Evolutionary conservation across 805 yeast species (phyloP), one percentile per base, ranked within the genome.

Genomic region (Candida argentea): DNA sequence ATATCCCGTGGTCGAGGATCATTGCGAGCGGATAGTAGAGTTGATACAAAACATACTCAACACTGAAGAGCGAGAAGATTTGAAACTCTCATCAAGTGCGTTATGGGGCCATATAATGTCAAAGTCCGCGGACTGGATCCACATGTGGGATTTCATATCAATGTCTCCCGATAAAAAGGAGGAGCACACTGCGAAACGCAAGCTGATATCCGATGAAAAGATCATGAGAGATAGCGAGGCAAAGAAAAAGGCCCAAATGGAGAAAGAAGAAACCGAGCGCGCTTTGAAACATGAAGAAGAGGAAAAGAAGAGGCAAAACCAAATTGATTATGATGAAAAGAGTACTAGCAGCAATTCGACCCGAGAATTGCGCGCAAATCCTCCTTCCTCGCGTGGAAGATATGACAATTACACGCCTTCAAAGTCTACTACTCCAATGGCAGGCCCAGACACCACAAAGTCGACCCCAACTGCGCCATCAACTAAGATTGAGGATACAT

Each of bases 11-110:
- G 68, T 82, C 9, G 75, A 73, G 28, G 74, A 67, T 16, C 87
- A 82, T 32, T 76, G 85, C 19, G 73, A 70, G 30, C 32, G 44
- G 5, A 44, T 86, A 2, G 50, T 65, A 5, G 54, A 49, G 4
- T 50, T 61, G 7, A 55, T 87, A 19, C 63, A 70, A 17, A 39
- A 43, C 2, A 69, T 81, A 13, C 44, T 70, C 5, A 36, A 48
- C 4, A 43, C 48, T 0, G 96, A 87, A 37, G 46, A 55, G 3
- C 67, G 96, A 37, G 87, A 82, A 30, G 97, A 87, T 51, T 65
- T 87, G 41, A 80, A 73, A 43, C 57, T 87, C 20, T 77, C 95
- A 1, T 74, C 85, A 0, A 73, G 65, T 48, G 87, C 91, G 2
- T 60, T 81, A 29, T 55, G 70, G 28, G 87, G 85, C 0, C 76